These are phyloP conservation scores for Orbilia ellipsospora DNA, from an alignment of 2,329 filamentous ascomycete species.

Conservation along the genomic window DNA sequence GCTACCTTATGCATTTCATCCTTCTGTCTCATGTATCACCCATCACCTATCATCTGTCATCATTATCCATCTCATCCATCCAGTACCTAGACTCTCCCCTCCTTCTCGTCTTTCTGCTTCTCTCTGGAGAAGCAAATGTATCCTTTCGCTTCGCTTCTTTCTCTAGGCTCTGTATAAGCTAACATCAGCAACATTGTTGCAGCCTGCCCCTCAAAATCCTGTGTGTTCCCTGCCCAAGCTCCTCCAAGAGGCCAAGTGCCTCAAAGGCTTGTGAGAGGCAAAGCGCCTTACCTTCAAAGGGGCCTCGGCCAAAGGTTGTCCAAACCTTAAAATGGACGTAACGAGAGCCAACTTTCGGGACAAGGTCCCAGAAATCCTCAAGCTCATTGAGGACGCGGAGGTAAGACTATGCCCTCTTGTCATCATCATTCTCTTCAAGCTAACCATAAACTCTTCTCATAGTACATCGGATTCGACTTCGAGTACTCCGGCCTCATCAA, in stretches of 20 bases:
- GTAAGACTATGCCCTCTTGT: constrained; percentile 12
- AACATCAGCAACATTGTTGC: too few species aligned
- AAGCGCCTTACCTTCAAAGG: background rate
- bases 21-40: too few species aligned
- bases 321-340: constrained; percentile 29
- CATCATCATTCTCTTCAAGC: background rate
- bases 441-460: background rate
- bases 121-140: too few species aligned
- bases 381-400: constrained; percentile 28
- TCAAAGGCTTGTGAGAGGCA: background rate
- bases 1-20: background rate
- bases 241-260: background rate
- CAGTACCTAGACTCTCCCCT: too few species aligned
- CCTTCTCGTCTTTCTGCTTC: too few species aligned
- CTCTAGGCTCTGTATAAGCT: too few species aligned
- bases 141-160: too few species aligned
- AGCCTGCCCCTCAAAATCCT: too few species aligned
- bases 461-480: constrained; percentile 58
- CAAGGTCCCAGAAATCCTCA: constrained; percentile 32
- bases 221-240: too few species aligned
- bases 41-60: too few species aligned
- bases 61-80: too few species aligned
- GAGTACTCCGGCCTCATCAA: constrained; percentile 57
- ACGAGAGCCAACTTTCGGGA: constrained; percentile 19
- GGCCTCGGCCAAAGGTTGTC: background rate